Conservation (phyloP, 2,329 filamentous ascomycete genomes). For the Eutypella sp. region DNA sequence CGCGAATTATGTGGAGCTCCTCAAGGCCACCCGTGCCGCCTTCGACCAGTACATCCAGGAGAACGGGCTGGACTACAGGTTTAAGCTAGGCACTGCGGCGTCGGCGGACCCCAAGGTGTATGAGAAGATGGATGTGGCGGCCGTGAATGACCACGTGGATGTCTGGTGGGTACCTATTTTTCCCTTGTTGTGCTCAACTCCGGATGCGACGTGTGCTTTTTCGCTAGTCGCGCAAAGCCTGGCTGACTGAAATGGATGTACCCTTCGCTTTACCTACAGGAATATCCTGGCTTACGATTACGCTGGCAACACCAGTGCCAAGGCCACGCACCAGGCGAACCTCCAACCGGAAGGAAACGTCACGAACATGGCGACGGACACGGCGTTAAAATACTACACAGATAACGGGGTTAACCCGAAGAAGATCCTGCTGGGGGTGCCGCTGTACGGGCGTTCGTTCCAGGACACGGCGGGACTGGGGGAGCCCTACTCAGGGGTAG, state of each 20-base stretch:
- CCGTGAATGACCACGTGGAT: slow-evolving; percentile 53
- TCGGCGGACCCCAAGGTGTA: slow-evolving; percentile 46
- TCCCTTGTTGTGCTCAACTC: too few species aligned
- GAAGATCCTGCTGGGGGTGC: slow-evolving; percentile 72
- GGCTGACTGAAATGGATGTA: too few species aligned
- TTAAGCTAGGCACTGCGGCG: slow-evolving; percentile 46
- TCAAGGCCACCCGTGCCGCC: slow-evolving; percentile 36
- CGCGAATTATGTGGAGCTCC: slow-evolving; percentile 35
- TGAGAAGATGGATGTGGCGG: slow-evolving; percentile 42
- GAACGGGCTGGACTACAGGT: slow-evolving; percentile 34
- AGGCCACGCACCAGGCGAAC: slow-evolving; percentile 66
- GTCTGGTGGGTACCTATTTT: slow-evolving; percentile 38
- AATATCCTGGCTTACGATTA: slow-evolving; percentile 67
- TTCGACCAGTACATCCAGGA: slow-evolving; percentile 23
- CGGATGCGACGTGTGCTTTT: too few species aligned
- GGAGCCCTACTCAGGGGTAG: slow-evolving; percentile 56
- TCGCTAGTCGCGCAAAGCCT: too few species aligned
- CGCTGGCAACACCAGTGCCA: slow-evolving; percentile 60
- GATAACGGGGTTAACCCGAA: slow-evolving; percentile 49
- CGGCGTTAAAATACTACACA: slow-evolving; percentile 60
- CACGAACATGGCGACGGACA: slow-evolving; percentile 55
- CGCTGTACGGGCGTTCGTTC: slow-evolving; percentile 76
- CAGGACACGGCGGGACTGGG: slow-evolving; percentile 63
- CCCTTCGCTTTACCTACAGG: slow-evolving; percentile 10
- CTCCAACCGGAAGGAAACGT: slow-evolving; percentile 51